Conservation (phyloP, 768 basidiomycete genomes). For the Boletus vinaceobasis region DNA sequence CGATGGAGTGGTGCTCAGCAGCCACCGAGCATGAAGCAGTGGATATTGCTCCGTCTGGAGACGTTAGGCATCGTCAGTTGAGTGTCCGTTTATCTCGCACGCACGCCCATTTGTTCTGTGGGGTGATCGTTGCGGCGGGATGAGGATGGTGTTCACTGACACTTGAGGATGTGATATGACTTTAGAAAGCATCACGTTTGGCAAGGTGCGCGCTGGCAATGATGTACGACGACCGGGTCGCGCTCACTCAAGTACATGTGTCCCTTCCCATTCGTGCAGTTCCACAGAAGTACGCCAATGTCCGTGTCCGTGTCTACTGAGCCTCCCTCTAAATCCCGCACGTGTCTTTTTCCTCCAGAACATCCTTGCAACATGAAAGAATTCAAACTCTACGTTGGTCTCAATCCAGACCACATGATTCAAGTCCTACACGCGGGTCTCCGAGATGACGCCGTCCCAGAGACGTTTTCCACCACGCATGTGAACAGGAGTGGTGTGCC, state of each 20-base stretch:
- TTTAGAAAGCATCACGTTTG: conserved; percentile 74
- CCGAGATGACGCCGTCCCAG: conserved; percentile 61
- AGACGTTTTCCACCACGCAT: conserved; percentile 60
- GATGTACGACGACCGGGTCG: neutral
- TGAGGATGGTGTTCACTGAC: conserved; percentile 2
- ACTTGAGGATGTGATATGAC: neutral
- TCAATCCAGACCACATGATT: conserved; percentile 60
- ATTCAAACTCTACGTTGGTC: conserved; percentile 68
- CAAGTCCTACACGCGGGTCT: conserved; percentile 62
- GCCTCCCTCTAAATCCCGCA: conserved; percentile 1
- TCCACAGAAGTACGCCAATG: conserved; percentile 26
- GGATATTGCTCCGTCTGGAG: conserved; percentile 67
- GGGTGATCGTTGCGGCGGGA: neutral
- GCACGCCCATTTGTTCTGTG: neutral
- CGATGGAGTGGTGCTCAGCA: conserved; percentile 75
- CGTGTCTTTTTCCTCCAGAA: conserved; percentile 36
- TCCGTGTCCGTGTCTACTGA: neutral
- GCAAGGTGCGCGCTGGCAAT: conserved; percentile 53
- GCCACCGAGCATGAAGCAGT: conserved; percentile 55
- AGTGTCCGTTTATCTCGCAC: conserved; percentile 24
- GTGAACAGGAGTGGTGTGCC: conserved; percentile 52
- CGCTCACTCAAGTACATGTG: neutral
- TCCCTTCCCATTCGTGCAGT: conserved; percentile 4
- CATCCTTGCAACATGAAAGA: conserved; percentile 88
- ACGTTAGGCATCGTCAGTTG: conserved; percentile 62